These are phyloP conservation scores for Lactarius vividus DNA, from an alignment of 768 basidiomycete species.

Conservation along the genomic window DNA sequence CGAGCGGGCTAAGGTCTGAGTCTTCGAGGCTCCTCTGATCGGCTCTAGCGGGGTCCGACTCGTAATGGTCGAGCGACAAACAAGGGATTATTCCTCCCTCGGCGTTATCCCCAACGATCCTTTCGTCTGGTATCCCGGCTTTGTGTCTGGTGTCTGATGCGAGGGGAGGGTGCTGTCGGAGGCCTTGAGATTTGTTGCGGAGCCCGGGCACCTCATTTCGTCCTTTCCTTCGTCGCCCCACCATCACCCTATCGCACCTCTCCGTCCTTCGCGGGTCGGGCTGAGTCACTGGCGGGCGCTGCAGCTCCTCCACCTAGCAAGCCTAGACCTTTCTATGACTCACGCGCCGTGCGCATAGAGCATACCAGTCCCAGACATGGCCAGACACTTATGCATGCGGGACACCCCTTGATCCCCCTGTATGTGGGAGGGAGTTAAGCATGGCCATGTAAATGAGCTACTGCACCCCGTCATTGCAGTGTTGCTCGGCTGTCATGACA, in stretches of 20 bases:
- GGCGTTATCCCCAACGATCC: constrained; percentile 44
- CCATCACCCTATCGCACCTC: constrained; percentile 23
- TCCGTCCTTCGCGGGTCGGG: constrained; percentile 21
- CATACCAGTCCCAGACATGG: not conserved
- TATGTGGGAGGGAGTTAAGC: not conserved
- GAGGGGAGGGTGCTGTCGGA: constrained; percentile 23
- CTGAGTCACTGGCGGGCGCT: constrained; percentile 14
- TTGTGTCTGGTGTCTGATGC: constrained; percentile 13
- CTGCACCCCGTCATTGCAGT: not conserved
- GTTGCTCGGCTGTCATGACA: not conserved
- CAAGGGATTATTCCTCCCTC: constrained; percentile 50
- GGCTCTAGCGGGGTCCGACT: constrained; percentile 61
- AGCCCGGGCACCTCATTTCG: constrained; percentile 18
- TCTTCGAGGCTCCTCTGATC: constrained; percentile 59
- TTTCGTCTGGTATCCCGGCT: constrained; percentile 39
- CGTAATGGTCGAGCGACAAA: constrained; percentile 59
- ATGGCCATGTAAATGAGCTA: not conserved
- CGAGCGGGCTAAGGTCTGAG: constrained; percentile 88
- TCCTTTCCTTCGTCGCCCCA: not conserved
- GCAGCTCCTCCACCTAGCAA: constrained; percentile 8
- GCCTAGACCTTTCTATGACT: not conserved
- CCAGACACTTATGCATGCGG: not conserved
- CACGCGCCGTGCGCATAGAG: not conserved
- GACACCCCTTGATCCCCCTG: not conserved
- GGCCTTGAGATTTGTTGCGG: constrained; percentile 27